Percentiles rank a stretch among this genome's conserved stretches.
These are phyloP conservation scores for Oxalis stricta DNA, from an alignment of 441 rosid genomes.

Conservation along the genomic window DNA sequence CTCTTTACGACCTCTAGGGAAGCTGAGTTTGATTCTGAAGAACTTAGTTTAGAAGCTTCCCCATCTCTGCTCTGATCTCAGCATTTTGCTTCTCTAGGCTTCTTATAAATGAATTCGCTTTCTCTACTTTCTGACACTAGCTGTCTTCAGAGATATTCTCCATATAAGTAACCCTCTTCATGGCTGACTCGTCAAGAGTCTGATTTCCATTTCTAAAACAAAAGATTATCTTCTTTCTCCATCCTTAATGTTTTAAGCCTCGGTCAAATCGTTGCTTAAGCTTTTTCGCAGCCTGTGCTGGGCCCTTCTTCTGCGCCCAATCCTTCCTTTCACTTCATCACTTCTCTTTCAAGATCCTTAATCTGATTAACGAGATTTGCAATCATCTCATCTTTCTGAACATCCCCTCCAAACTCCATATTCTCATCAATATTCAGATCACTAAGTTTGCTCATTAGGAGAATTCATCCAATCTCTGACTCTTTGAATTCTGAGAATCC, in stretches of 20 bases:
- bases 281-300: conserved; percentile 91
- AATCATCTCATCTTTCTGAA: conserved; percentile 64
- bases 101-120: conserved; percentile 59
- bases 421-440: conserved; percentile 71
- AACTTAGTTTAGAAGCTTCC: conserved; percentile 86
- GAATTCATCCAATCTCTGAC: conserved; percentile 41
- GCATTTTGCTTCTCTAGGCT: conserved; percentile 76
- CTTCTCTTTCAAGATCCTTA: conserved; percentile 63
- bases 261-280: conserved; percentile 67
- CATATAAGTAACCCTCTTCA: conserved; percentile 69
- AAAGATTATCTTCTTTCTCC: conserved; percentile 73
- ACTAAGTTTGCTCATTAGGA: conserved; percentile 47
- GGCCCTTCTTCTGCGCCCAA: conserved; percentile 96
- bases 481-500: conserved; percentile 28
- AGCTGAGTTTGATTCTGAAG: conserved; percentile 63
- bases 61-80: conserved; percentile 84
- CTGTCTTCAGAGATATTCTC: conserved; percentile 79
- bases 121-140: conserved; percentile 64
- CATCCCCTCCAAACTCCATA: conserved; percentile 41
- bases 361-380: conserved; percentile 45
- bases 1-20: conserved; percentile 68
- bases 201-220: conserved; percentile 73
- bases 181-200: conserved; percentile 61
- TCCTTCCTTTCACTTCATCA: conserved; percentile 78
- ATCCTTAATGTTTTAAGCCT: conserved; percentile 71